Conservation (phyloP, 495 filamentous ascomycete species). For the Entonaema liquescens region DNA sequence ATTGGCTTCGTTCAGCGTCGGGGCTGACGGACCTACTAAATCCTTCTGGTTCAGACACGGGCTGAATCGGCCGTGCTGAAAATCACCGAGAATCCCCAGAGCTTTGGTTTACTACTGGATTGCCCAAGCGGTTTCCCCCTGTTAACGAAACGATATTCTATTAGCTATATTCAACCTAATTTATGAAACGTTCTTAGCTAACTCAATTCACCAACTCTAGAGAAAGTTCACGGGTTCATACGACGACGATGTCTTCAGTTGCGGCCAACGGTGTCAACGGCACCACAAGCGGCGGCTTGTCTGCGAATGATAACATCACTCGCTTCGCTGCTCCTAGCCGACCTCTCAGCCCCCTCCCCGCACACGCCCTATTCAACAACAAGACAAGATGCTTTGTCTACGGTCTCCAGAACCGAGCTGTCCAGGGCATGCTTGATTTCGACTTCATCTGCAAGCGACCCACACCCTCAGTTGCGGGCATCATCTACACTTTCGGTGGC, state of each 20-base stretch:
- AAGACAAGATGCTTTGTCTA: constrained; percentile 99
- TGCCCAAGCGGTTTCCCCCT: background rate
- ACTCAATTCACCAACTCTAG: constrained; percentile 5
- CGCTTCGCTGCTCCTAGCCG: constrained; percentile 94
- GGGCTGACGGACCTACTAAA: constrained; percentile 12
- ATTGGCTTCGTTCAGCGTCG: constrained; percentile 9
- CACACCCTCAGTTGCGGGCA: constrained; percentile 96
- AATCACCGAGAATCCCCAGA: background rate
- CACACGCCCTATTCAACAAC: constrained; percentile 93
- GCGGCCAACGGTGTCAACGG: constrained; percentile 55
- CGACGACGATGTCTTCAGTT: constrained; percentile 55
- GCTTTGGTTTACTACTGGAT: background rate
- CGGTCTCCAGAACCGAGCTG: constrained; percentile 95
- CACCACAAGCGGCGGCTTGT: constrained; percentile 56
- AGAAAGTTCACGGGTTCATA: constrained; percentile 23
- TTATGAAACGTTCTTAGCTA: constrained; percentile 8
- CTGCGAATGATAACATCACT: constrained; percentile 97
- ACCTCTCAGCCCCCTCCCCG: constrained; percentile 82
- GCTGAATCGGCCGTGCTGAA: constrained; percentile 7
- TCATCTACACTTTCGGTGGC: constrained; percentile 99
- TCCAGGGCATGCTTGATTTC: constrained; percentile 99
- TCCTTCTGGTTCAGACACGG: constrained; percentile 18
- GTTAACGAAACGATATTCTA: background rate
- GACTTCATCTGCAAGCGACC: constrained; percentile 99
- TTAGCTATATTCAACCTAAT: constrained; percentile 4